Percentiles rank a stretch among this genome's conserved stretches.
Evolutionary conservation across 352 stramenopile genomes (phyloP).

Genomic region (Thalassiosira hispida): DNA sequence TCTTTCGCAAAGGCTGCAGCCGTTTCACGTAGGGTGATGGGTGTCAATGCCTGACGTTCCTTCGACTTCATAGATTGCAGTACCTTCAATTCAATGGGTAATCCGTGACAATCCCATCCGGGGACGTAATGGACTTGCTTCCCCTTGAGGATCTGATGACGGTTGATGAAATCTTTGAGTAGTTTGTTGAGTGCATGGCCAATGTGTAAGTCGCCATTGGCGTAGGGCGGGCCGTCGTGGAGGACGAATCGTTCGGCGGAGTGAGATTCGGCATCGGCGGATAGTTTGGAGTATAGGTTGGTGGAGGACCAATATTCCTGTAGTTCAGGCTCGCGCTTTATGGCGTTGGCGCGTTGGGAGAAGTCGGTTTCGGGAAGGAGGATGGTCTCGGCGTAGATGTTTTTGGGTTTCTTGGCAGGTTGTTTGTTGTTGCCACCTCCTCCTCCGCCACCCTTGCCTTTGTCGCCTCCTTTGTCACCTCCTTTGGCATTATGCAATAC

Average conservation of each 20-base stretch:
- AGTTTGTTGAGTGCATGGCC: slow-evolving; percentile 90
- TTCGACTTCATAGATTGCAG: slow-evolving; percentile 90
- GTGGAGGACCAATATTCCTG: slow-evolving; percentile 87
- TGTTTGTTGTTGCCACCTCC: slow-evolving; percentile 12
- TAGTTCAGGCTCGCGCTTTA: slow-evolving; percentile 84
- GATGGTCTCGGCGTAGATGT: slow-evolving; percentile 92
- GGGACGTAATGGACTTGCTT: slow-evolving; percentile 95
- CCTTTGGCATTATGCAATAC: not conserved
- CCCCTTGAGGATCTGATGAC: slow-evolving; percentile 92
- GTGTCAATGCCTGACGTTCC: slow-evolving; percentile 85
- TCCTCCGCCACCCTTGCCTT: slow-evolving; percentile 1
- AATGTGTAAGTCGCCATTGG: slow-evolving; percentile 98
- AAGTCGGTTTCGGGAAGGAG: slow-evolving; percentile 95
- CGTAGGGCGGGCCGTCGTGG: slow-evolving; percentile 98
- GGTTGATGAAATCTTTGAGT: slow-evolving; percentile 98
- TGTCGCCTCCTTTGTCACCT: not conserved
- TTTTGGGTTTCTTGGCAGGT: slow-evolving; percentile 69
- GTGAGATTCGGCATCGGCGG: slow-evolving; percentile 49
- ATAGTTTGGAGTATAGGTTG: slow-evolving; percentile 86
- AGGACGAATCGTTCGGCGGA: slow-evolving; percentile 89
- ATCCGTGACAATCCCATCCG: slow-evolving; percentile 98
- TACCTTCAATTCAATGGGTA: slow-evolving; percentile 99
- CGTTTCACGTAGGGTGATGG: slow-evolving; percentile 91
- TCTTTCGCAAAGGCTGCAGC: slow-evolving; percentile 91
- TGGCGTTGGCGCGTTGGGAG: slow-evolving; percentile 95